Evolutionary conservation across 2,329 filamentous ascomycete genomes (phyloP).

Genomic region (Exophiala alcalophila): DNA sequence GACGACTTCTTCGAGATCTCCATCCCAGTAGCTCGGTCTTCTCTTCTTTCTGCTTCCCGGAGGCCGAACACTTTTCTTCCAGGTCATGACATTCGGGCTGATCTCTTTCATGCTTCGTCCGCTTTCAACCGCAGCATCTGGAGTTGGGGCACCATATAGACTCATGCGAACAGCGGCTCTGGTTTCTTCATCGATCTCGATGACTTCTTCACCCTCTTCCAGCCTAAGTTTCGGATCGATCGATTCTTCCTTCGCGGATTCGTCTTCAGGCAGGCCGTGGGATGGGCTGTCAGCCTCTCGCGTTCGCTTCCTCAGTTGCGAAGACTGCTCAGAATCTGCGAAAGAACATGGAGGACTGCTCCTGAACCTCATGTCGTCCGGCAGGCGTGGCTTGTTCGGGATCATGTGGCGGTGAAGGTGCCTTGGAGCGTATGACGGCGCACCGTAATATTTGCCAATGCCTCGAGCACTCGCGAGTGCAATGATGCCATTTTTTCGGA

Average conservation of each 20-base stretch:
- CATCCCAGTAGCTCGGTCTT: slow-evolving; percentile 31
- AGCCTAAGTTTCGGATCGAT: slow-evolving; percentile 15
- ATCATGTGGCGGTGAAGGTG: slow-evolving; percentile 8
- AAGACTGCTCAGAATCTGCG: slow-evolving; percentile 1
- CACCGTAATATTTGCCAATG: slow-evolving; percentile 23
- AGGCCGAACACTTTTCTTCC: slow-evolving; percentile 20
- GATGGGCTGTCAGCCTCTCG: slow-evolving; percentile 14
- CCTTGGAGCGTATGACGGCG: slow-evolving; percentile 9
- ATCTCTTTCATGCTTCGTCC: slow-evolving; percentile 24
- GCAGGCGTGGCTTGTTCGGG: slow-evolving; percentile 5
- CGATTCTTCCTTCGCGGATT: slow-evolving; percentile 4
- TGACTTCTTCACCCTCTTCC: slow-evolving; percentile 25
- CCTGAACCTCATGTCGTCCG: slow-evolving; percentile 25
- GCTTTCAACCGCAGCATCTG: slow-evolving; percentile 5
- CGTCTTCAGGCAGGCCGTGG: slow-evolving; percentile 15
- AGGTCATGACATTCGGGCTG: slow-evolving; percentile 28
- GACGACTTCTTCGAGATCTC: slow-evolving; percentile 28
- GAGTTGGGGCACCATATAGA: slow-evolving; percentile 21
- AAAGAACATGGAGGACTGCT: slow-evolving; percentile 28
- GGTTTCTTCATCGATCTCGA: slow-evolving; percentile 29
- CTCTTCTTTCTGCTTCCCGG: slow-evolving; percentile 25
- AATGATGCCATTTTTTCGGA: slow-evolving; percentile 28
- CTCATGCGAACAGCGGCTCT: slow-evolving; percentile 26
- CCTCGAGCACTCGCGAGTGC: slow-evolving; percentile 26
- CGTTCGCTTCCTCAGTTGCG: slow-evolving; percentile 17